Conservation (phyloP, 345 rosid genomes). For the Eucalyptus camaldulensis region DNA sequence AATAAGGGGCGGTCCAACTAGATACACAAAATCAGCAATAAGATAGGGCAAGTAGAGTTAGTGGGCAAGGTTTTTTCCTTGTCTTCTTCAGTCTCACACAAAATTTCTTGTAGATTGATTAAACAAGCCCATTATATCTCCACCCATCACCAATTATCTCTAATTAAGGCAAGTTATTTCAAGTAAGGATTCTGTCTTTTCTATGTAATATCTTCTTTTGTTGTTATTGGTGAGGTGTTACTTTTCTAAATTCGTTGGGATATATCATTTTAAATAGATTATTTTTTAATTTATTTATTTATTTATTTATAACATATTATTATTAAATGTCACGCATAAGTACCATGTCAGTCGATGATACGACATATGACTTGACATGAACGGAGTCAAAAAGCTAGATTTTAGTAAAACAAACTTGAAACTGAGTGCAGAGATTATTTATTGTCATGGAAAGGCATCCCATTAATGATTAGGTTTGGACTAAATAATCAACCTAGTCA, state of each 20-base stretch:
- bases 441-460: not conserved
- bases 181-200: not conserved
- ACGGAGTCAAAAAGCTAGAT: not conserved
- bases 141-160: not conserved
- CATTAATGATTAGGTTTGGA: not conserved
- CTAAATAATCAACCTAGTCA: not conserved
- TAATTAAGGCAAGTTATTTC: not conserved
- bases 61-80: constrained; percentile 3
- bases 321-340: not conserved
- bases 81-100: constrained; percentile 4
- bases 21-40: not conserved
- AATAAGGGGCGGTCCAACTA: constrained; percentile 1
- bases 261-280: not conserved
- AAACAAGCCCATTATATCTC: not conserved
- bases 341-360: not conserved
- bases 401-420: not conserved
- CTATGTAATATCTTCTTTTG: not conserved
- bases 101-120: not conserved
- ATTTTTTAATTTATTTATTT: rapidly evolving
- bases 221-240: not conserved
- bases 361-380: not conserved
- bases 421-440: not conserved
- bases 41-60: not conserved
- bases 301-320: not conserved
- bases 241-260: not conserved